phyloP scores from a whole-genome alignment of 176 grass and related monocot species.

The Carex scoparia region DNA sequence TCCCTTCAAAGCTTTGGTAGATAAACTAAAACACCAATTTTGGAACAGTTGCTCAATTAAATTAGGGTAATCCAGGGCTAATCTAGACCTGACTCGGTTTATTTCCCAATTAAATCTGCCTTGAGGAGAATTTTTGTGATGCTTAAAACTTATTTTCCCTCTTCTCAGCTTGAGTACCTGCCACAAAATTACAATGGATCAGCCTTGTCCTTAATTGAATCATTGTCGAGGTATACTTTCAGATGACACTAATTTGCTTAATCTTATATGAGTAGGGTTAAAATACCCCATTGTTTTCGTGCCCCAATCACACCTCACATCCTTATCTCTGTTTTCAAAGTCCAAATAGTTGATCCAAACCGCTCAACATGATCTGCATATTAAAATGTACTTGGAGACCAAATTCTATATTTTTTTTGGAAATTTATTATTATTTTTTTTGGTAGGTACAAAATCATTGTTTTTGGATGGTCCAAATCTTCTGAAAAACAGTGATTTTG shows the following conservation, averaged over 20 bases:
- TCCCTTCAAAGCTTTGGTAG: background rate
- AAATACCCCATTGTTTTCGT: no score
- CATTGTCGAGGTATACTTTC: slow-evolving; percentile 82
- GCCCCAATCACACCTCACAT: no score
- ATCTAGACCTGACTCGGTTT: background rate
- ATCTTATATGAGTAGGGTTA: background rate
- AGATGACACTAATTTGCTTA: slow-evolving; percentile 21
- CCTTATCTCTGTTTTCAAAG: no score
- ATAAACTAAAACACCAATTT: background rate
- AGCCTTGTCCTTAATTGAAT: slow-evolving; percentile 75
- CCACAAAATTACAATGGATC: slow-evolving; percentile 87
- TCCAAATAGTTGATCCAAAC: no score
- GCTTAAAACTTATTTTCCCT: slow-evolving; percentile 22
- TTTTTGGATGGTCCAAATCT: no score
- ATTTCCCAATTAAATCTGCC: background rate
- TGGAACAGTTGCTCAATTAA: background rate
- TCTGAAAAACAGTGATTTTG: no score
- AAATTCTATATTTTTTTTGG: no score
- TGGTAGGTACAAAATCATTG: no score
- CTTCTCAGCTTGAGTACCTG: slow-evolving; percentile 76
- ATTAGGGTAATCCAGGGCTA: background rate
- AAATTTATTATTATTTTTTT: no score
- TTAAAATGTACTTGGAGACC: no score
- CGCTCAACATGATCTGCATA: no score
- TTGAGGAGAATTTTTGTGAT: background rate